Percentiles rank a stretch among this genome's conserved stretches.
phyloP scores from a whole-genome alignment of 768 basidiomycete genomes.

The Psilocybe subaeruginosa region DNA sequence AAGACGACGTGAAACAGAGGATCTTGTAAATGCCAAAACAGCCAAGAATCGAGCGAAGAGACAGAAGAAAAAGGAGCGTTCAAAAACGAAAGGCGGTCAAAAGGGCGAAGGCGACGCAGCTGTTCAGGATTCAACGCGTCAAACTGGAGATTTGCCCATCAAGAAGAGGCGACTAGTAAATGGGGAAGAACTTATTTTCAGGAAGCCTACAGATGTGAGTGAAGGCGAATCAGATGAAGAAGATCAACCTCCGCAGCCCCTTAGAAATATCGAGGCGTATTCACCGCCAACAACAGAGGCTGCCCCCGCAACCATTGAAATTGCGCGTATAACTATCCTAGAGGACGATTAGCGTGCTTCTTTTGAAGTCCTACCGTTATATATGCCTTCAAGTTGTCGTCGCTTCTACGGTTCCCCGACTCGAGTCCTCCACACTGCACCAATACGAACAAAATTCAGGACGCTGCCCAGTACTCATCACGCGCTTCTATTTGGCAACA shows the following conservation, averaged over 20 bases:
- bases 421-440: too few species aligned
- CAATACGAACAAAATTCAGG: neutral
- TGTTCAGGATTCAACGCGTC: neutral
- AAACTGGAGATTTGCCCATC: slow-evolving; percentile 43
- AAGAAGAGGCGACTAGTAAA: slow-evolving; percentile 86
- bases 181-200: slow-evolving; percentile 68
- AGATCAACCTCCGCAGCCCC: neutral
- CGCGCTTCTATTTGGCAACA: neutral
- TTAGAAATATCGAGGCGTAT: neutral
- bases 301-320: slow-evolving; percentile 18
- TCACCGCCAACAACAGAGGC: neutral
- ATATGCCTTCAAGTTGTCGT: neutral
- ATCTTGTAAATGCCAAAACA: slow-evolving; percentile 81
- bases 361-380: neutral
- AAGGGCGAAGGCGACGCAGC: slow-evolving; percentile 26
- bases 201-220: slow-evolving; percentile 45
- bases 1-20: slow-evolving; percentile 72
- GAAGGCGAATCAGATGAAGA: slow-evolving; percentile 36
- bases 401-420: too few species aligned
- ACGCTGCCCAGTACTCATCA: neutral
- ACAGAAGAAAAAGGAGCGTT: slow-evolving; percentile 86
- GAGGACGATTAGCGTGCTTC: slow-evolving; percentile 28
- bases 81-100: slow-evolving; percentile 44
- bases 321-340: slow-evolving; percentile 31
- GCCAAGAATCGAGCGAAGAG: slow-evolving; percentile 94